phyloP scores from a whole-genome alignment of 805 yeast species.

The Candida maltosa region DNA sequence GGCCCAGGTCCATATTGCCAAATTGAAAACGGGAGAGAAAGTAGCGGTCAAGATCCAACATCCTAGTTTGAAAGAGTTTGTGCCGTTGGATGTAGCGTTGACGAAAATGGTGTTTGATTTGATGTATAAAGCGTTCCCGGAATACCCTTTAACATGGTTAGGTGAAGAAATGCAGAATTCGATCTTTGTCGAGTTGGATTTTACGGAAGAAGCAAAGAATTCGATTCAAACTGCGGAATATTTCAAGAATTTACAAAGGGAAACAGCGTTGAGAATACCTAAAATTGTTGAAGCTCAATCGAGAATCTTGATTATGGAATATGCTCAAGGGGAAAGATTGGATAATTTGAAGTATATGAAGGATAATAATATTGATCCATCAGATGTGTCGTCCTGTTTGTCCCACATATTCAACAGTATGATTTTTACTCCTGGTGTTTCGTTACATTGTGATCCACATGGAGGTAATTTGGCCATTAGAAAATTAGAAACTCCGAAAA shows the following conservation, averaged over 20 bases:
- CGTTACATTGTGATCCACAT: constrained; percentile 97
- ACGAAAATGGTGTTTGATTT: constrained; percentile 73
- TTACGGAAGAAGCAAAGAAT: constrained; percentile 80
- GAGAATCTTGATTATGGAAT: constrained; percentile 86
- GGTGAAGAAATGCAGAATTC: constrained; percentile 88
- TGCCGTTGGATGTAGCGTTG: constrained; percentile 82
- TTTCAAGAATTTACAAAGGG: constrained; percentile 51
- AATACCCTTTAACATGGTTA: constrained; percentile 92
- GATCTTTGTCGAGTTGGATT: constrained; percentile 87
- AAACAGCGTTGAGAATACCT: constrained; percentile 83
- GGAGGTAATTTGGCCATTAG: constrained; percentile 93
- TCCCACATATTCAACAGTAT: constrained; percentile 90
- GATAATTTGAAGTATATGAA: constrained; percentile 71
- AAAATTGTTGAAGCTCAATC: constrained; percentile 59
- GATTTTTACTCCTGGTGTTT: constrained; percentile 91
- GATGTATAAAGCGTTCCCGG: constrained; percentile 81
- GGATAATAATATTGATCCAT: constrained; percentile 60
- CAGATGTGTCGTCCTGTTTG: constrained; percentile 79
- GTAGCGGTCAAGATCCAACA: constrained; percentile 97
- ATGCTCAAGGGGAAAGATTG: constrained; percentile 73
- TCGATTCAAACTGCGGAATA: constrained; percentile 67
- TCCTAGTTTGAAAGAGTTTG: constrained; percentile 81
- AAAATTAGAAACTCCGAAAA: constrained; percentile 17
- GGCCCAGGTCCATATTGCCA: constrained; percentile 92
- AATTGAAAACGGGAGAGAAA: constrained; percentile 53